Evolutionary conservation across 169 alveolate species (phyloP), one percentile per base, ranked within the genome.

Genomic region (Plasmodium knowlesi): DNA sequence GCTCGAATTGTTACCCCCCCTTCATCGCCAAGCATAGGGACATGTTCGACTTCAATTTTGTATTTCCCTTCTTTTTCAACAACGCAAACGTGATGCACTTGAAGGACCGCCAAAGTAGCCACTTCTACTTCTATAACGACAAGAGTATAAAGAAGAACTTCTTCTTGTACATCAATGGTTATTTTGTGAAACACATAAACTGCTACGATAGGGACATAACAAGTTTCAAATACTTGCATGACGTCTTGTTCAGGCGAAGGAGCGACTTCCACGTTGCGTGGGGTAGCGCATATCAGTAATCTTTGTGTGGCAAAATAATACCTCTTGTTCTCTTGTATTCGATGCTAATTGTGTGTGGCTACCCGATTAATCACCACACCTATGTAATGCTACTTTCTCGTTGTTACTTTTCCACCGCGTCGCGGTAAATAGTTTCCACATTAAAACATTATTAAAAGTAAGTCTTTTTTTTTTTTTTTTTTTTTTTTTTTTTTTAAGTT

Each of bases 41-140:
- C 28, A 91, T 91, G 3, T 91, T 91, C 83, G 54, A 81, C 14
- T 82, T 81, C 25, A 32, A 91, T 46, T 71, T 71, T 72, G 14
- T 91, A 28, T 91, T 91, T 67, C 92, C 95, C 3, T 91, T 91
- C 25, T 91, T 91, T 82, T 91, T 91, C 83, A 32, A 91, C 57
- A 82, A 71, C 25, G 67, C 30, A 67, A 81, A 72, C 28, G 84
- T 22, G 22, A 25, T 70, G 28, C 25, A 76, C 0, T 50, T 80
- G 61, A 57, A 81, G 54, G 67, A 76, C 37, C 78, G 43, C 10
- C 61, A 34, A 12, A 54, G 76, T 16, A 30, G 46, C 19, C 46
- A 67, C 30, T 91, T 71, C 32, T 73, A 71, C 76, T 46, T 91
- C 9, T 91, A 91, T 50, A 91, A 91, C 72, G 95, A 91, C 28